A percentile compares a stretch with the other conserved stretches of the same genome.
Conservation (phyloP, 805 yeast species). For the Ascoidea rubescens region DNA sequence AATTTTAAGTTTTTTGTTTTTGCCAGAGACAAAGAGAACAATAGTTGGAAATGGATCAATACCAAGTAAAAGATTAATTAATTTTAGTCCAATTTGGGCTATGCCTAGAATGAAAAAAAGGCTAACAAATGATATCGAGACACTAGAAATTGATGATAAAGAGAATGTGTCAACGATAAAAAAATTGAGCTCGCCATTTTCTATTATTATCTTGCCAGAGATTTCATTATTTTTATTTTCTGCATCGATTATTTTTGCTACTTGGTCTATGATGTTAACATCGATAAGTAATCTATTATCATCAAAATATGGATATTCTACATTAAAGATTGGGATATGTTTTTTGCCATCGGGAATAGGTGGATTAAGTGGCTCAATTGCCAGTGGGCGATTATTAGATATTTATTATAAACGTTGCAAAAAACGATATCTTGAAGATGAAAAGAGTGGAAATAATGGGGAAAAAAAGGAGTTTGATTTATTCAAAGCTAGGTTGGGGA, state of each 20-base stretch:
- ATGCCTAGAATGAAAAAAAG: slow-evolving; percentile 18
- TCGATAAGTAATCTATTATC: slow-evolving; percentile 46
- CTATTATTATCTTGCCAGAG: slow-evolving; percentile 1
- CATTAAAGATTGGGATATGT: slow-evolving; percentile 53
- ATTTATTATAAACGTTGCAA: slow-evolving; percentile 14
- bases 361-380: slow-evolving; percentile 44
- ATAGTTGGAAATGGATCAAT: slow-evolving; percentile 68
- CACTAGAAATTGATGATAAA: slow-evolving; percentile 10
- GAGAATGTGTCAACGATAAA: neutral
- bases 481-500: slow-evolving; percentile 19
- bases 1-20: slow-evolving; percentile 18
- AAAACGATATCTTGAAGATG: neutral
- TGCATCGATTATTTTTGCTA: slow-evolving; percentile 26
- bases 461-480: slow-evolving; percentile 30
- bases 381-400: slow-evolving; percentile 44
- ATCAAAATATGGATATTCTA: slow-evolving; percentile 32
- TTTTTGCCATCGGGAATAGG: slow-evolving; percentile 66
- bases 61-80: slow-evolving; percentile 27
- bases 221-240: slow-evolving; percentile 3
- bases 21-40: slow-evolving; percentile 68
- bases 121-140: slow-evolving; percentile 18
- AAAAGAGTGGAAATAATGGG: slow-evolving; percentile 11
- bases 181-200: neutral
- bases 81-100: slow-evolving; percentile 31
- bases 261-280: slow-evolving; percentile 59